Percentiles rank a stretch among this genome's conserved stretches.
phyloP scores from a whole-genome alignment of 305 asterid species.

The Fraxinus angustifolia region DNA sequence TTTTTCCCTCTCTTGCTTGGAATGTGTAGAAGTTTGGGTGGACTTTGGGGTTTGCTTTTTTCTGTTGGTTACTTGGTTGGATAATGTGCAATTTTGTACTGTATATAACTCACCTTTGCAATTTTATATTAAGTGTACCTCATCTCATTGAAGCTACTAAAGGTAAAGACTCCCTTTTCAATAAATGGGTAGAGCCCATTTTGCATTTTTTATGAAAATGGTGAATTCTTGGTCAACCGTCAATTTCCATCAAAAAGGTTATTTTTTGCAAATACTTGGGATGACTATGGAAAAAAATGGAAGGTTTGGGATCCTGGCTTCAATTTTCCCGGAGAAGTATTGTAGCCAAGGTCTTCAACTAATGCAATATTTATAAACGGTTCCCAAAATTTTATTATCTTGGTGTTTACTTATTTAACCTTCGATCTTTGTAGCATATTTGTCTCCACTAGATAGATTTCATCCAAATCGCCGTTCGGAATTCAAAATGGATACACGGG shows the following conservation, averaged over 20 bases:
- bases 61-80: not conserved
- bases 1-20: not conserved
- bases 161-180: not conserved
- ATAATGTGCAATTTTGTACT: not conserved
- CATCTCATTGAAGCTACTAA: not conserved
- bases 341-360: not conserved
- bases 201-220: not conserved
- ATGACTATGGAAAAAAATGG: no score
- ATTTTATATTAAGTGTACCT: not conserved
- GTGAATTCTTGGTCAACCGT: not conserved
- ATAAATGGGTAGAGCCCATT: not conserved
- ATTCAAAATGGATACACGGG: not conserved
- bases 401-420: not conserved
- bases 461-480: not conserved
- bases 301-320: not conserved
- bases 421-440: not conserved
- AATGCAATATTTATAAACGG: not conserved
- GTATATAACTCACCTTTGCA: not conserved
- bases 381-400: not conserved
- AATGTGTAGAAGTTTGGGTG: conserved; percentile 11
- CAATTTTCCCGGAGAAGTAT: no score
- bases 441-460: not conserved
- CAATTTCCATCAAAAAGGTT: no score
- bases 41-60: not conserved
- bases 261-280: no score